Base-by-base conservation (phyloP, 768 basidiomycete species). In the Cystoderma amianthinum region DNA sequence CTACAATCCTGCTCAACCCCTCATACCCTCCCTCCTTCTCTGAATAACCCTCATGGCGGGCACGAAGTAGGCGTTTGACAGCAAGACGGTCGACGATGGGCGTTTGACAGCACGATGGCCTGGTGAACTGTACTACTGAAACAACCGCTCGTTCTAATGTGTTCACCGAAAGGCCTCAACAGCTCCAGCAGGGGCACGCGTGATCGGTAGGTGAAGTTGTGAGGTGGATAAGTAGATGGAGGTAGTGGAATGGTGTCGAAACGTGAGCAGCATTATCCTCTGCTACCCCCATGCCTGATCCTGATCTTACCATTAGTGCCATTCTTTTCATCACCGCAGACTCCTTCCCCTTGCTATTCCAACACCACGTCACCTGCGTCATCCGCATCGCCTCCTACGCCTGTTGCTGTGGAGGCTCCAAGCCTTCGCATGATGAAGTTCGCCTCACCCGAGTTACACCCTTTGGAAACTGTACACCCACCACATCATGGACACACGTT, bases 201-300 rank as follows among this genome's bases (percentile, higher is more conserved):
- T n/a, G n/a, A n/a, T n/a, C n/a, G n/a, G n/a, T n/a, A n/a, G n/a
- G n/a, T n/a, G n/a, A n/a, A n/a, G n/a, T n/a, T n/a, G n/a, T n/a
- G n/a, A n/a, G n/a, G n/a, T n/a, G n/a, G n/a, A n/a, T n/a, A n/a
- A n/a, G n/a, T n/a, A n/a, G n/a, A n/a, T n/a, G n/a, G n/a, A n/a
- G n/a, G 75, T 0, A 65, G 82, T 0, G 68, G 76, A 0, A 72
- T 79, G 50, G 76, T 78, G 0, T 82, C 80, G 44, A 79, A 78
- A 55, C 71, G 76, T 19, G 67, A 15, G 67, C 66, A 6, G 57
- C 59, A 0, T 65, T 68, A 0, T 52, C 63, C 2, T 55, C 70
- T 1, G 59, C 63, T 9, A 68, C 68, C 0, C 65, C 71, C 5
- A 55, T 68, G 34, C 63, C 70, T 16, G 65, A 68, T 46, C 65